A percentile compares a stretch with the other conserved stretches of the same genome.
Evolutionary conservation across 1,139 yeast genomes (phyloP).

Genomic region (Zygosaccharomyces sapae): DNA sequence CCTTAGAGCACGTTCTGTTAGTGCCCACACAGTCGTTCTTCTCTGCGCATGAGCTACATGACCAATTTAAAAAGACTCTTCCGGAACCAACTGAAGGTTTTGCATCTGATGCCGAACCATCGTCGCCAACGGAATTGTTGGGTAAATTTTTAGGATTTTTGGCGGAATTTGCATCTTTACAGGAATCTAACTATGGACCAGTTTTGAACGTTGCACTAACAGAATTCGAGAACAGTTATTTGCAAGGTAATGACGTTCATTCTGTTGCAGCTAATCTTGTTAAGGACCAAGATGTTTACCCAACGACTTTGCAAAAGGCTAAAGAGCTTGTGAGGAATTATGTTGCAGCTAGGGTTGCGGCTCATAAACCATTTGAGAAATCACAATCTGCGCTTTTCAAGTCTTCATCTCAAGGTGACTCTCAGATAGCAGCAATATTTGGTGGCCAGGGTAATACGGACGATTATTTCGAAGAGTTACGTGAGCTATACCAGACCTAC

Average conservation of each 20-base stretch:
- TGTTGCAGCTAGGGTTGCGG: constrained; percentile 51
- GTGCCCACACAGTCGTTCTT: constrained; percentile 81
- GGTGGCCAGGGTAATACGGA: constrained; percentile 99
- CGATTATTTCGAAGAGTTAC: constrained; percentile 93
- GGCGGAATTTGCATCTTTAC: constrained; percentile 53
- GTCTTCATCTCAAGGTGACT: constrained; percentile 54
- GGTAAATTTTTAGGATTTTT: constrained; percentile 81
- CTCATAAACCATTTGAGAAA: constrained; percentile 47
- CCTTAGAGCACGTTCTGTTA: constrained; percentile 80
- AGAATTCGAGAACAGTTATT: constrained; percentile 80
- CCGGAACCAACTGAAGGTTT: constrained; percentile 81
- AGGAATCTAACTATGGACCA: constrained; percentile 51
- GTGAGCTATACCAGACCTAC: constrained; percentile 76
- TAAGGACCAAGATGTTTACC: constrained; percentile 44
- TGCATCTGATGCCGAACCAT: constrained; percentile 85
- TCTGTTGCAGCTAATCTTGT: constrained; percentile 75
- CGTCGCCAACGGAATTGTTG: constrained; percentile 80
- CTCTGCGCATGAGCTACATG: constrained; percentile 81
- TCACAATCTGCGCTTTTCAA: constrained; percentile 63
- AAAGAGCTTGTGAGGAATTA: constrained; percentile 72
- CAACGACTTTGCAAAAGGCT: constrained; percentile 67
- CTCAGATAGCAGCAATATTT: constrained; percentile 75
- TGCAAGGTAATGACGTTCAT: constrained; percentile 77
- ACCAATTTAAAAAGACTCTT: constrained; percentile 72
- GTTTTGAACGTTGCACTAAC: constrained; percentile 64